Base-by-base conservation (phyloP, 73 alveolate species). In the Paramecium primaurelia region DNA sequence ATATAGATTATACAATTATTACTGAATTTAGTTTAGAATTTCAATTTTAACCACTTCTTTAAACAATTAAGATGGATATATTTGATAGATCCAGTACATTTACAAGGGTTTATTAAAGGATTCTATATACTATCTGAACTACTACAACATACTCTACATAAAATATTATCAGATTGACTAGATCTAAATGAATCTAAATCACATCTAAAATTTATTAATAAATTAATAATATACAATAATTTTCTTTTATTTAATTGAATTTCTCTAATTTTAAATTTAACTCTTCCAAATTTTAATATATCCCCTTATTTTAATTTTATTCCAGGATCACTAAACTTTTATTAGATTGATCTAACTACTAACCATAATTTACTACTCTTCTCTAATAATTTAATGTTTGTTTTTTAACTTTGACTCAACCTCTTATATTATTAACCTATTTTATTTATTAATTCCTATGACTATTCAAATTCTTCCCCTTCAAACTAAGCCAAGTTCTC, bases 211-310 rank as follows among this genome's bases (percentile, higher is more conserved):
- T 14, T 38, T 38, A 36, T 38, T 4, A 38, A 38, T 38, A 7
- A 38, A 7, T 7, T 38, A 38, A 38, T 4, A 7, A 38, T 38
- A 1, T 38, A 38, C 40, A 25, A 40, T 25, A 32, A 12, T 3
- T 86, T 58, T n/a, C 32, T 40, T 77, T 93, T 45, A 37, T 93
- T 58, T 32, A 83, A 59, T 22, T 93, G 85, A 37, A 93, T 77
- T 64, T 77, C 94, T 44, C 86, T 93, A 69, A 93, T 88, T 34
- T 69, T 71, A 58, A 92, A 93, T 93, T 93, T 93, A 34, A 93
- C 93, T 84, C 97, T 45, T 22, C 97, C 97, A 49, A 93, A 91
- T 85, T 93, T 93, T 11, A 92, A 77, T n/a, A 92, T 49, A 51
- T 93, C 97, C 34, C 93, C 93, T 47, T 75, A 86, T 20, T 92